Percentiles rank a stretch among this genome's conserved stretches.
Conservation (phyloP, 306 rosid species). For the Acacia acuminata region DNA sequence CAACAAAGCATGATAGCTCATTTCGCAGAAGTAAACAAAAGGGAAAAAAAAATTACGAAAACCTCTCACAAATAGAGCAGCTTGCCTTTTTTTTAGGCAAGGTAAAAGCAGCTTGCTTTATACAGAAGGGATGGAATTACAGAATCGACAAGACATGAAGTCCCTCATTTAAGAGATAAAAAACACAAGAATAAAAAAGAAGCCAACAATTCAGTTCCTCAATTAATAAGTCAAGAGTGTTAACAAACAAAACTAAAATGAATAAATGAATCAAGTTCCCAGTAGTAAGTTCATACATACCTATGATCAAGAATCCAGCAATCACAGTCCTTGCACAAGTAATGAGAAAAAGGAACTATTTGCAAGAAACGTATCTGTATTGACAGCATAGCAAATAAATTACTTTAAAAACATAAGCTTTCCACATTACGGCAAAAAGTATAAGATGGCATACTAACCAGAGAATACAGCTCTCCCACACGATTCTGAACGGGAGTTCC, state of each 20-base stretch:
- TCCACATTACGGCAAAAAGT: constrained; percentile 9
- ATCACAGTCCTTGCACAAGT: constrained; percentile 93
- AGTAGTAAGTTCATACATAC: constrained; percentile 39
- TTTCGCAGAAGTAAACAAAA: neutral
- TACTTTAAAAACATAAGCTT: constrained; percentile 26
- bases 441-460: constrained; percentile 48
- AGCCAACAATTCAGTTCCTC: neutral
- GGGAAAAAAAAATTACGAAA: neutral
- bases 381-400: constrained; percentile 33
- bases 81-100: neutral
- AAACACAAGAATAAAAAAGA: neutral
- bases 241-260: neutral
- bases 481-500: constrained; percentile 96
- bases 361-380: constrained; percentile 83
- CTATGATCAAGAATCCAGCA: constrained; percentile 81
- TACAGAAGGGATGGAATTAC: neutral
- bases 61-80: constrained; percentile 11
- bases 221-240: neutral
- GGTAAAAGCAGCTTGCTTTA: neutral
- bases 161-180: neutral
- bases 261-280: neutral
- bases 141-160: constrained; percentile 5
- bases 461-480: constrained; percentile 83
- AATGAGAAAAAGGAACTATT: constrained; percentile 76
- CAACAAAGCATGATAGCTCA: neutral